Conservation (phyloP, 2,329 filamentous ascomycete species). For the Trichoderma hamatum region DNA sequence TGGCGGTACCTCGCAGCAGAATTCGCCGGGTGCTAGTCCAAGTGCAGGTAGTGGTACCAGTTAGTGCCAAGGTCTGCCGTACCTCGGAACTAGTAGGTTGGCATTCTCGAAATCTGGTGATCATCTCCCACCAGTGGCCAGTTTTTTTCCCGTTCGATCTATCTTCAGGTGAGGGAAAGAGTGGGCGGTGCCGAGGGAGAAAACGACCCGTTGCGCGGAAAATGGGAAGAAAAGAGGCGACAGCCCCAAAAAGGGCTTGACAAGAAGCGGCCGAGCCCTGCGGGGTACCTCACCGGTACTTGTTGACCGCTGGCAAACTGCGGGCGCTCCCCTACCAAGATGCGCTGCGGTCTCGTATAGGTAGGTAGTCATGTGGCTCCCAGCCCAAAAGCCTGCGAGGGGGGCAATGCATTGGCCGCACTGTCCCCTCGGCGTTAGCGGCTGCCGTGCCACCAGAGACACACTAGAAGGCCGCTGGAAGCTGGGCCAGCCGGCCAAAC, state of each 20-base stretch:
- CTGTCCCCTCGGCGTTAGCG: slow-evolving; percentile 23
- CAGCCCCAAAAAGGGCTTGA: neutral
- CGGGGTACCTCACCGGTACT: slow-evolving; percentile 19
- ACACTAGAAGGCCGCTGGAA: slow-evolving; percentile 26
- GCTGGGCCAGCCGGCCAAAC: slow-evolving; percentile 4
- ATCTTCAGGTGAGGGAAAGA: neutral
- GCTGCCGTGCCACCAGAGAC: slow-evolving; percentile 10
- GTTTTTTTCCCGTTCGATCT: slow-evolving; percentile 8
- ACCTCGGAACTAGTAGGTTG: neutral
- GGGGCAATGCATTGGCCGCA: slow-evolving; percentile 2
- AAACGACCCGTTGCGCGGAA: neutral
- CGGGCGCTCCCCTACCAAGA: neutral
- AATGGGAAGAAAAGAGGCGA: neutral
- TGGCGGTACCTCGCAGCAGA: slow-evolving; percentile 10
- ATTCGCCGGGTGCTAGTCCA: neutral
- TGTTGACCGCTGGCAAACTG: slow-evolving; percentile 12
- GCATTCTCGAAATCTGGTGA: slow-evolving; percentile 8
- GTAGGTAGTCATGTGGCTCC: slow-evolving; percentile 10
- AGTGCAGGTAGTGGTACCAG: neutral
- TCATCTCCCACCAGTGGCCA: neutral
- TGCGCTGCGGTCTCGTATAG: slow-evolving; percentile 6
- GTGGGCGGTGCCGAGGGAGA: slow-evolving; percentile 2
- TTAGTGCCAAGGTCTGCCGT: neutral
- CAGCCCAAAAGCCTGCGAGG: neutral
- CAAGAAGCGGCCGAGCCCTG: neutral